A percentile compares a stretch with the other conserved stretches of the same genome.
Conservation (phyloP, 129 eudicot species). For the Helianthus annuus region DNA sequence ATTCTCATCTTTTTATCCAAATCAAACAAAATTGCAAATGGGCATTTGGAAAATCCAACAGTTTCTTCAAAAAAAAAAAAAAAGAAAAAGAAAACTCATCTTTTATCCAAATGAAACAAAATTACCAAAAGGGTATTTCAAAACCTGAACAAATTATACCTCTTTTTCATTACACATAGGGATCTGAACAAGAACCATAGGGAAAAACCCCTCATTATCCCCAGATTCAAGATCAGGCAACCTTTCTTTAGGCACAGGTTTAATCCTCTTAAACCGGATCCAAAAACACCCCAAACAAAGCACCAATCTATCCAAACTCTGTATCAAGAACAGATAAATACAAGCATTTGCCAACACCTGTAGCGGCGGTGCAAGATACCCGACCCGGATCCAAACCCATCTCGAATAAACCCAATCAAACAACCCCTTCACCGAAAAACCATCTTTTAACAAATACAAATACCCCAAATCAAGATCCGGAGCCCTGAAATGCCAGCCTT, state of each 20-base stretch:
- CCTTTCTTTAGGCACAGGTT: conserved; percentile 57
- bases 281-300: conserved; percentile 87
- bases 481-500: conserved; percentile 68
- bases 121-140: conserved; percentile 7
- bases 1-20: background rate
- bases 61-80: too few species aligned
- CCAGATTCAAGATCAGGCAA: conserved; percentile 76
- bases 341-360: conserved; percentile 72
- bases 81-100: too few species aligned
- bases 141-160: conserved; percentile 41
- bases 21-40: background rate
- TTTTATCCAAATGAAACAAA: background rate
- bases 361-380: conserved; percentile 79
- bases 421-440: conserved; percentile 42
- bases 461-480: conserved; percentile 64
- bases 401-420: conserved; percentile 61
- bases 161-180: conserved; percentile 97
- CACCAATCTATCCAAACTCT: conserved; percentile 79
- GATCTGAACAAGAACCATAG: conserved; percentile 97
- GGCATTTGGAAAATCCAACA: background rate
- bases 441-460: conserved; percentile 41
- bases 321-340: conserved; percentile 64
- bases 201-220: conserved; percentile 58
- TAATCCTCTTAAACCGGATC: conserved; percentile 63
- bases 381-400: conserved; percentile 80